Base-by-base conservation (phyloP, 352 stramenopile genomes). In the Phytophthora sp. region DNA sequence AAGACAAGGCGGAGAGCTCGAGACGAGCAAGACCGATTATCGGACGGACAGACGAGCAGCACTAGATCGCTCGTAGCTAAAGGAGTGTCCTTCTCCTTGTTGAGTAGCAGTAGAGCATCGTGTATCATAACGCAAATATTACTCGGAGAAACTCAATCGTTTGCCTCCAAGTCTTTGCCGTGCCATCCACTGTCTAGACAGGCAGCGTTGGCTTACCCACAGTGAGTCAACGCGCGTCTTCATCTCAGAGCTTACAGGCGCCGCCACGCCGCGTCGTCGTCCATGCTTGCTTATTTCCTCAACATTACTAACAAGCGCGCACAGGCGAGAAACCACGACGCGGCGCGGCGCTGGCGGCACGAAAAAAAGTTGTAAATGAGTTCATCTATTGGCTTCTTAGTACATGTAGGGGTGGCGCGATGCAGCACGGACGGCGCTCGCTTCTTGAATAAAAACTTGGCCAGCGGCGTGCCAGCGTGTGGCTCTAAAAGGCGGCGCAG, bases 91-190 rank as follows among this genome's bases (percentile, higher is more conserved):
- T 58, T 64, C 46, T 76, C 57, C 45, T 76, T 64, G 54, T 65
- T 73, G 62, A 73, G 64, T 73, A 70, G 68, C 58, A 73, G 56
- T 76, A 73, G 67, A 76, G 68, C 56, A 70, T 69, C 46, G 46
- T 76, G 68, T 76, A 76, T 55, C 62, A 76, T 76, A 76, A 69
- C 49, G 35, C 38, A 74, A 62, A 72, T 66, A 76, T 72, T 72
- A 71, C 54, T 56, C 35, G 38, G 38, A 64, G 39, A 69, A 73
- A 69, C 52, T 28, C 18, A 62, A n/a, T n/a, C 3, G 9, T 18
- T 20, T 38, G 11, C 31, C 17, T 13, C 32, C 18, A 18, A 7
- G n/a, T 11, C 23, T 8, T 42, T 24, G 10, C n/a, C 20, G n/a
- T 17, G 35, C 12, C 2, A 7, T 3, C 9, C 2, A 15, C 32